Evolutionary conservation across 2,329 filamentous ascomycete species (phyloP).

Genomic region (Penicillium sp.): DNA sequence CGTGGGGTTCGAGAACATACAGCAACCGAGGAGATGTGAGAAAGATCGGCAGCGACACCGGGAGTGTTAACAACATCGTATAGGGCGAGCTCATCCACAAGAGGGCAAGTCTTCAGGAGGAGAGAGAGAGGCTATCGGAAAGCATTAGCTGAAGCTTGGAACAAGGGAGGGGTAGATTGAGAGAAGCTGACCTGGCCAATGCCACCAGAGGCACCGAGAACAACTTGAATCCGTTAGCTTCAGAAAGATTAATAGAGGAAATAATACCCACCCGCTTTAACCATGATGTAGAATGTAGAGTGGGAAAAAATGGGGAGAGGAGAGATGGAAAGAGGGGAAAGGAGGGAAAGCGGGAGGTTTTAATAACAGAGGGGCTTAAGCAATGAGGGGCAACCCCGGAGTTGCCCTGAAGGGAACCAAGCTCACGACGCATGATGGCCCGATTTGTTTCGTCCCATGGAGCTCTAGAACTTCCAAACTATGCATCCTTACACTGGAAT

Average conservation of each 20-base stretch:
- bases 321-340: constrained; percentile 7
- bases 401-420: not conserved
- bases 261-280: constrained; percentile 45
- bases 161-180: constrained; percentile 4
- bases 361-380: not conserved
- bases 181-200: constrained; percentile 79
- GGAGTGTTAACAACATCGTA: constrained; percentile 99
- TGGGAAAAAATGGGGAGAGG: constrained; percentile 5
- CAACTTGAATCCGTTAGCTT: constrained; percentile 49
- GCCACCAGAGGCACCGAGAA: constrained; percentile 95
- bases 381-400: constrained; percentile 17
- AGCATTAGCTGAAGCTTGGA: not conserved
- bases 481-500: not conserved
- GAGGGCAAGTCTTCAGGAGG: constrained; percentile 84
- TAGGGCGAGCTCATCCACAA: constrained; percentile 87
- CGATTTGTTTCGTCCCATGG: not conserved
- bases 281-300: constrained; percentile 39
- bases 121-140: constrained; percentile 79
- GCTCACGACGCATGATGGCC: not conserved
- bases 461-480: too few species aligned
- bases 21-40: constrained; percentile 90
- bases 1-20: constrained; percentile 50
- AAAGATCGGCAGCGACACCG: constrained; percentile 92
- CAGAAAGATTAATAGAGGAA: not conserved
- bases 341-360: constrained; percentile 1